Evolutionary conservation across 2,329 filamentous ascomycete genomes (phyloP), one percentile per base, ranked within the genome.

Genomic region (Fragosphaeria purpurea): DNA sequence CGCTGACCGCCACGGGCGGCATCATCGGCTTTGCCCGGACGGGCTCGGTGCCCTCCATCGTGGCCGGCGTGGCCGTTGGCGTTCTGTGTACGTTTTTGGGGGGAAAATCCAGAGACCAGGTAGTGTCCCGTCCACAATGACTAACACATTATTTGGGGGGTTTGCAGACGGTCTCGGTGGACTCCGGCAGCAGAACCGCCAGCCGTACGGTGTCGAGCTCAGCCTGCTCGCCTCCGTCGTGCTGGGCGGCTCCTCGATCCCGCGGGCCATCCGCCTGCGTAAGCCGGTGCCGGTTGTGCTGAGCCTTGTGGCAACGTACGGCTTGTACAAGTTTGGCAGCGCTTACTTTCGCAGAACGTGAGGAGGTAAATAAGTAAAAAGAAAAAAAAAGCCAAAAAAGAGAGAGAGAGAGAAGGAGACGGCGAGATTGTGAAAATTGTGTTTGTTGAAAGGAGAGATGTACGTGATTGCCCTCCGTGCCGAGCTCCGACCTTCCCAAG

Each of bases 141-240:
- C 10, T 22, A 11, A 13, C 35, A 5, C 22, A 22, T 22, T 22
- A 22, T 22, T 22, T 22, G 22, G 22, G 22, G 22, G 22, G 22
- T 22, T 31, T 1, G 41, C 55, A 80, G 77, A 98, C 68, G 82
- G 82, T 31, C 73, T 95, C 42, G 88, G 88, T 56, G 90, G 85
- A 57, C 83, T 86, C 62, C 86, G 90, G 53, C 82, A 95, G 56
- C 82, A 85, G 60, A 83, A 81, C 60, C 73, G 77, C 54, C 77
- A 88, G 64, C 65, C 86, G 4, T 95, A 93, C 66, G 93, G 91
- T 55, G 71, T 94, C 58, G 93, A 97, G 69, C 73, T 95, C 42
- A 87, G 85, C n/a, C 76, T 98, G 8, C 74, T 96, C 42, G 93
- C 93, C 5, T 95, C 88, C 1, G 61, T 88, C n/a, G 71, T 97